Evolutionary conservation across 192 early-diverging fungal species (phyloP).

Genomic region (Podila epigama): DNA sequence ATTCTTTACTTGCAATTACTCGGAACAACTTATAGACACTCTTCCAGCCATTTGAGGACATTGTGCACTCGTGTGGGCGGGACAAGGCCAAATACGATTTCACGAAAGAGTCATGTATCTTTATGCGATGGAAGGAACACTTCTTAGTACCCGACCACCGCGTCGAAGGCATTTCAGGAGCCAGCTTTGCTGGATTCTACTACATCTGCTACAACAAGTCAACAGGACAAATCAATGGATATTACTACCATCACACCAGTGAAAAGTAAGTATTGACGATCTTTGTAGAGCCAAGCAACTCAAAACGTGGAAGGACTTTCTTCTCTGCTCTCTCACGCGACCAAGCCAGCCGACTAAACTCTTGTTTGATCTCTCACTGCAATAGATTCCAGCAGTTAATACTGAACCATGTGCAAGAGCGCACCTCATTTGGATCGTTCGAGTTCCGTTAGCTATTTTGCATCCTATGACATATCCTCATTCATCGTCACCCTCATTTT

Average conservation of each 20-base stretch:
- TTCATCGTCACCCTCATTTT: too few relatives aligned
- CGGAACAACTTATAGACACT: slow-evolving; percentile 41
- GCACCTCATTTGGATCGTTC: slow-evolving; percentile 10
- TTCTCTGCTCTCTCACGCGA: background rate
- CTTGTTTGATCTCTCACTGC: background rate
- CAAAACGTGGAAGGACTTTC: too few relatives aligned
- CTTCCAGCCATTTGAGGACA: slow-evolving; percentile 56
- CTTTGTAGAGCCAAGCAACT: background rate
- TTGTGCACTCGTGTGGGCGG: slow-evolving; percentile 56
- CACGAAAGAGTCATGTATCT: slow-evolving; percentile 65
- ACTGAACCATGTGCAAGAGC: slow-evolving; percentile 17
- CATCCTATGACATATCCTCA: too few relatives aligned
- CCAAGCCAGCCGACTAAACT: background rate
- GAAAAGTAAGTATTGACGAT: slow-evolving; percentile 56
- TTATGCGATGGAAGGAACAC: slow-evolving; percentile 96
- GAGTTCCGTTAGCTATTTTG: slow-evolving; percentile 18
- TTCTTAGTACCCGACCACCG: slow-evolving; percentile 89
- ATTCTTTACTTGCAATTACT: background rate
- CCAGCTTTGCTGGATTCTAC: slow-evolving; percentile 91
- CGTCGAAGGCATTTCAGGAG: slow-evolving; percentile 76
- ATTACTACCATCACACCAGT: slow-evolving; percentile 67
- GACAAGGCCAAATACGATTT: slow-evolving; percentile 62
- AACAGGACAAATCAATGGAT: slow-evolving; percentile 68
- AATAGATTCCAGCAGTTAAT: slow-evolving; percentile 39
- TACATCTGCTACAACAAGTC: slow-evolving; percentile 78